A percentile compares a stretch with the other conserved stretches of the same genome.
Conservation (phyloP, 1,284 basidiomycete species). For the Rhodotorula sp. region DNA sequence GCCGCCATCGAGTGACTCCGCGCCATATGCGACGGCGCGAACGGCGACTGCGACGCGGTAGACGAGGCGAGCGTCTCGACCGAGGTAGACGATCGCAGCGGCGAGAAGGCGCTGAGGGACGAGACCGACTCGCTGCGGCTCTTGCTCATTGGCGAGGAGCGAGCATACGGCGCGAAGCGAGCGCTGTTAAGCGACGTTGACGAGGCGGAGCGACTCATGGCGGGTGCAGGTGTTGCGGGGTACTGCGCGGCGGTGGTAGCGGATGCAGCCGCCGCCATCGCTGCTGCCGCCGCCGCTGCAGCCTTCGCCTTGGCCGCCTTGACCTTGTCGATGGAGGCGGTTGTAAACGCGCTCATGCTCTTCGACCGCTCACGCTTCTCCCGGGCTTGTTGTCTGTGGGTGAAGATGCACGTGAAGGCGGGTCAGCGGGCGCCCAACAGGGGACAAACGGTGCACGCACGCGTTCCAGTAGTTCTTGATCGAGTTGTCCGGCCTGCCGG, state of each 20-base stretch:
- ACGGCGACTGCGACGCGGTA: constrained; percentile 6
- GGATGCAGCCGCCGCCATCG: neutral
- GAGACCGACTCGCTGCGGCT: constrained; percentile 40
- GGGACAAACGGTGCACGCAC: neutral
- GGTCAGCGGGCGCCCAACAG: neutral
- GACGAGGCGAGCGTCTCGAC: constrained; percentile 13
- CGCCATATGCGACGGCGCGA: constrained; percentile 8
- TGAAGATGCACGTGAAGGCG: neutral
- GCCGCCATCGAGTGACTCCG: constrained; percentile 21
- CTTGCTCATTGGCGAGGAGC: constrained; percentile 27
- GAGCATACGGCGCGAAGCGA: constrained; percentile 34
- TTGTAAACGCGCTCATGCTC: neutral
- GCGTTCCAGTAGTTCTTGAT: constrained; percentile 50
- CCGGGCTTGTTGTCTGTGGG: constrained; percentile 29
- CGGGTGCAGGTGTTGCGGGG: neutral
- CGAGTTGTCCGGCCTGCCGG: constrained; percentile 48
- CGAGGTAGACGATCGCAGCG: constrained; percentile 11
- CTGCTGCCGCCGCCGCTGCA: constrained; percentile 6
- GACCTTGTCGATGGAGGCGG: neutral
- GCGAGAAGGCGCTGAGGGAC: constrained; percentile 15
- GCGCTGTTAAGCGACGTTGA: constrained; percentile 29
- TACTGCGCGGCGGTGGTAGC: neutral
- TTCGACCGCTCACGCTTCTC: constrained; percentile 23
- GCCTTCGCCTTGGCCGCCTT: constrained; percentile 10
- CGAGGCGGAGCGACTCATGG: constrained; percentile 28